A percentile compares a stretch with the other conserved stretches of the same genome.
phyloP scores from a whole-genome alignment of 805 yeast species.

The Jamesozyma jinghongensis region DNA sequence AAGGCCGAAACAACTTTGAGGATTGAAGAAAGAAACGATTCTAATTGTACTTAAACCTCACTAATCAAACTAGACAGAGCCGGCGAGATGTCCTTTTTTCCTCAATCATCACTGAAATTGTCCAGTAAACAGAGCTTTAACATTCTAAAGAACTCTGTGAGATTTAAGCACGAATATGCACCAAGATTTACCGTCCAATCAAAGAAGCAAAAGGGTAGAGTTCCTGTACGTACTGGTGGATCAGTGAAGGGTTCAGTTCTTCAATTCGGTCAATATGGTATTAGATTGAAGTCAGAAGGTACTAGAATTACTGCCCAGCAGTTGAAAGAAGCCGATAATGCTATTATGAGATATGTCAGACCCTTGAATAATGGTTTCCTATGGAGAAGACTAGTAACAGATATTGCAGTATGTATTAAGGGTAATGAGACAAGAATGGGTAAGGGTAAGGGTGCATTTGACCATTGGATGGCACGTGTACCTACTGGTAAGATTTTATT shows the following conservation, averaged over 20 bases:
- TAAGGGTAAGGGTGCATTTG: slow-evolving; percentile 97
- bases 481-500: slow-evolving; percentile 91
- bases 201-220: slow-evolving; percentile 90
- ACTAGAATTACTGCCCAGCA: slow-evolving; percentile 78
- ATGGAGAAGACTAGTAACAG: slow-evolving; percentile 73
- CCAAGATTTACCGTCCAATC: slow-evolving; percentile 53
- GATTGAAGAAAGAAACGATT: no score
- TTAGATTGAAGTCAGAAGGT: slow-evolving; percentile 85
- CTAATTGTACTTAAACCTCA: background rate
- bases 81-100: background rate
- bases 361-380: slow-evolving; percentile 54
- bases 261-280: slow-evolving; percentile 74
- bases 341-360: slow-evolving; percentile 74
- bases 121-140: slow-evolving; percentile 12
- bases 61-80: background rate
- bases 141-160: slow-evolving; percentile 18
- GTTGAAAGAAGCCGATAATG: slow-evolving; percentile 81
- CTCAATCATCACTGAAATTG: background rate
- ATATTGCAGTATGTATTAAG: slow-evolving; percentile 85
- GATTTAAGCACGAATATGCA: slow-evolving; percentile 64
- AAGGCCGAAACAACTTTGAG: no score
- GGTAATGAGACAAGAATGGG: slow-evolving; percentile 99
- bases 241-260: slow-evolving; percentile 80
- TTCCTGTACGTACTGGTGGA: slow-evolving; percentile 90
- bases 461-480: slow-evolving; percentile 93